Evolutionary conservation across 768 basidiomycete species (phyloP).

Genomic region (Lentinula guzmanii): DNA sequence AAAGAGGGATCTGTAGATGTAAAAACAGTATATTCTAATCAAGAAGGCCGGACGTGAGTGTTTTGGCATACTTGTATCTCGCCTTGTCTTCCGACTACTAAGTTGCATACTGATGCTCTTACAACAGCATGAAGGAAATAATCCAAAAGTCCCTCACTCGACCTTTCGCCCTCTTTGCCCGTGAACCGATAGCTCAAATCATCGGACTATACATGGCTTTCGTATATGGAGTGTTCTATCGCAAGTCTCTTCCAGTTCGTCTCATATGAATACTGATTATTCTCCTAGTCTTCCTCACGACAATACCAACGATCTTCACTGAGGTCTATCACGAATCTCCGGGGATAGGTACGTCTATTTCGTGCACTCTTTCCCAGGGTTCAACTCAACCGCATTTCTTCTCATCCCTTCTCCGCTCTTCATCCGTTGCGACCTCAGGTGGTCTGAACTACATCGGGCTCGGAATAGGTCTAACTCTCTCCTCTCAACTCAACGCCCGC

Average conservation of each 20-base stretch:
- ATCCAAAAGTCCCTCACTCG: conserved; percentile 50
- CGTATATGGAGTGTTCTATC: conserved; percentile 56
- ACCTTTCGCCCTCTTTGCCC: conserved; percentile 57
- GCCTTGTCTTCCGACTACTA: neutral
- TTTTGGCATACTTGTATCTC: neutral
- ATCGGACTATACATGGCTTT: conserved; percentile 67
- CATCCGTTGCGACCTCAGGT: conserved; percentile 13
- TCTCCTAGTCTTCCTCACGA: conserved; percentile 58
- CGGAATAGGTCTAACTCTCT: conserved; percentile 51
- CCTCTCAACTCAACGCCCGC: conserved; percentile 53
- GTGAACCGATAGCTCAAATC: conserved; percentile 64
- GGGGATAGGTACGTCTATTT: conserved; percentile 32
- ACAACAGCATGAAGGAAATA: conserved; percentile 20
- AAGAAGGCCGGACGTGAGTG: conserved; percentile 5
- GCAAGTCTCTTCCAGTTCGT: conserved; percentile 24
- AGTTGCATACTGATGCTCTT: neutral
- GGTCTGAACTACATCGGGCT: conserved; percentile 70
- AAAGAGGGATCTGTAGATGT: conserved; percentile 31
- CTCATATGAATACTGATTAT: neutral
- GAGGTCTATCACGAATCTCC: conserved; percentile 44
- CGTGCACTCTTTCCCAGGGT: neutral
- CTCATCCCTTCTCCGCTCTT: too few species aligned
- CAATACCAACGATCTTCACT: conserved; percentile 53
- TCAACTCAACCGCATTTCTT: neutral
- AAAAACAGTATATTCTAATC: conserved; percentile 42